Evolutionary conservation across 1,139 yeast species (phyloP), one percentile per base, ranked within the genome.

Genomic region (Yamadazyma aaseri): DNA sequence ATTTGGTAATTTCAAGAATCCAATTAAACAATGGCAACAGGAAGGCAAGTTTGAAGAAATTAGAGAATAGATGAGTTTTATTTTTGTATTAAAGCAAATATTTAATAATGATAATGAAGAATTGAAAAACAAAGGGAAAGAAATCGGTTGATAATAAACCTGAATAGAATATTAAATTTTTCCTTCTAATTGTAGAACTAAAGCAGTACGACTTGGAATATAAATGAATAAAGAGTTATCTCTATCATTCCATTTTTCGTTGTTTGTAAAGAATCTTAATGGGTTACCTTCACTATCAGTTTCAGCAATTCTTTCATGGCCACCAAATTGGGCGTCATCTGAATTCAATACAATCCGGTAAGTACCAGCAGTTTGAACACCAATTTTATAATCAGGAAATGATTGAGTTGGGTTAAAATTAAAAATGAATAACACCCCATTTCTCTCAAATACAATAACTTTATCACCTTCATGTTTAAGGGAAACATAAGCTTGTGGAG

Each of bases 341-440:
- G 94, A 71, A 52, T 84, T 83, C 50, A 92, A 67, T 14, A 86
- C 81, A 32, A 90, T 71, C 47, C 71, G 73, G 57, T 90, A 92
- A 29, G 67, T 68, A 11, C 98, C 98, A 0, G 94, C 72, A 14
- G 55, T 65, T 28, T 90, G 90, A 16, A 87, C 89, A 9, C 98
- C 98, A 32, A 92, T 71, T 52, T 95, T 77, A 62, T 89, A 92
- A 58, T 87, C 96, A 5, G 87, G 71, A 59, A 70, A 90, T 3
- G 96, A 86, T 39, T 86, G 68, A 1, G 84, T 76, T 24, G 95
- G 92, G 56, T 92, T 89, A 68, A 92, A 86, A 60, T 92, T 92
- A 69, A 89, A 89, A 26, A 90, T 71, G 54, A 90, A 92, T 34
- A 92, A 55, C 20, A 86, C 71, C 0, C 92, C 95, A 34, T 85